Conservation (phyloP, 345 rosid genomes). For the Reutealis trisperma region DNA sequence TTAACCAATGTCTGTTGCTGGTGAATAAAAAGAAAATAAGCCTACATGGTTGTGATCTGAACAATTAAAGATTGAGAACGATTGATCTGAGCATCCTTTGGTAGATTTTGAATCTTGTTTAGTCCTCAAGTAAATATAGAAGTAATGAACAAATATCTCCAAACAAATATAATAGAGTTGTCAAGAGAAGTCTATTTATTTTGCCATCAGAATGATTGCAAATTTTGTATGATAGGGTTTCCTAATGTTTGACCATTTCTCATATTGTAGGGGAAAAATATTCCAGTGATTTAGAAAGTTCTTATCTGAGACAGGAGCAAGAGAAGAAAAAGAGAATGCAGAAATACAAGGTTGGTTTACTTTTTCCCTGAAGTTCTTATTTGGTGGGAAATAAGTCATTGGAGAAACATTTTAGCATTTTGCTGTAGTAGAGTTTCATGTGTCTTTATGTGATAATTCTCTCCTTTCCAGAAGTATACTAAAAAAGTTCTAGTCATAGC, state of each 20-base stretch:
- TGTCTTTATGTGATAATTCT: background rate
- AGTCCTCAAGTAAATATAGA: background rate
- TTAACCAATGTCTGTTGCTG: background rate
- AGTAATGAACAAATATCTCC: background rate
- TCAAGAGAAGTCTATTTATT: background rate
- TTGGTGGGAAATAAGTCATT: background rate
- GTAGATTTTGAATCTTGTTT: constrained; percentile 1
- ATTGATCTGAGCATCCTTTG: background rate
- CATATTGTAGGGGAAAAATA: constrained; percentile 34
- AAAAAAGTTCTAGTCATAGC: background rate
- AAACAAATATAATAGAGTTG: background rate
- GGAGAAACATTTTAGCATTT: background rate
- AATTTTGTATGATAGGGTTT: constrained; percentile 7
- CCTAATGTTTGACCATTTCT: background rate
- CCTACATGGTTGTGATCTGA: background rate
- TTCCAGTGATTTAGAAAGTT: constrained; percentile 55
- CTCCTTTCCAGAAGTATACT: background rate
- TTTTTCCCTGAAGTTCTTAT: background rate
- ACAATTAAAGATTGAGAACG: background rate
- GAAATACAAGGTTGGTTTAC: constrained; percentile 65
- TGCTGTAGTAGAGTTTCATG: background rate
- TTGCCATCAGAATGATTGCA: background rate
- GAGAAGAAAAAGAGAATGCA: constrained; percentile 52
- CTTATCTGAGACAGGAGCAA: constrained; percentile 56
- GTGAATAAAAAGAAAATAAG: background rate